These are phyloP conservation scores for Solanum hybrid DNA, from an alignment of 305 asterid species.

Conservation along the genomic window DNA sequence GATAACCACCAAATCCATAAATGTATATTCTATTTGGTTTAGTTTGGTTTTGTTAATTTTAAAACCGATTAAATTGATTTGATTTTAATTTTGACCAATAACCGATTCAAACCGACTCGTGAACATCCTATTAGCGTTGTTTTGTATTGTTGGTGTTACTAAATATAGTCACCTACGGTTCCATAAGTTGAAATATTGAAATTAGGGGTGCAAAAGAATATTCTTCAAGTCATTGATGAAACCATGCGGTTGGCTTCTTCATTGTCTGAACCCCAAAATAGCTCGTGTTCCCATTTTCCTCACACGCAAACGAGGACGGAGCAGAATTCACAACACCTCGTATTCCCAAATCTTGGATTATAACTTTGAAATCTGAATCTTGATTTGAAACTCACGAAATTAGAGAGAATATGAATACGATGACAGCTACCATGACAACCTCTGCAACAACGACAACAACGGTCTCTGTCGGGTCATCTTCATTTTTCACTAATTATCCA, in stretches of 20 bases:
- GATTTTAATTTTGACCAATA: no score
- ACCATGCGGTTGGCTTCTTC: not conserved
- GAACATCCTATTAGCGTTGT: not conserved
- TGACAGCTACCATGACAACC: not conserved
- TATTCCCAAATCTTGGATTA: not conserved
- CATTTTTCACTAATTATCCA: conserved; percentile 31
- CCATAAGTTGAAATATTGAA: not conserved
- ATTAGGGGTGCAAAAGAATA: not conserved
- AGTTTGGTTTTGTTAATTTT: no score
- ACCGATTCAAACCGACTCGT: no score
- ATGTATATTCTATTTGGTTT: no score
- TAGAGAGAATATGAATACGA: not conserved
- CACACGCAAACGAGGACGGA: not conserved
- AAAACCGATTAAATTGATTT: no score
- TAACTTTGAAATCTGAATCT: not conserved
- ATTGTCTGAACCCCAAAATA: not conserved
- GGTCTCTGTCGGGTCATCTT: not conserved
- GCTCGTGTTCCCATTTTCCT: not conserved
- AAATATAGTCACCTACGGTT: not conserved
- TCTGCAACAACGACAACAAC: conserved; percentile 7
- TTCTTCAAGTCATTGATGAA: not conserved
- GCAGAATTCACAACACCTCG: not conserved
- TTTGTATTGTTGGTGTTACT: not conserved
- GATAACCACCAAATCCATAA: no score
- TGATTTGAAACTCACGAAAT: not conserved